Evolutionary conservation across 441 rosid genomes (phyloP), one percentile per base, ranked within the genome.

Genomic region (Gossypium aridum): DNA sequence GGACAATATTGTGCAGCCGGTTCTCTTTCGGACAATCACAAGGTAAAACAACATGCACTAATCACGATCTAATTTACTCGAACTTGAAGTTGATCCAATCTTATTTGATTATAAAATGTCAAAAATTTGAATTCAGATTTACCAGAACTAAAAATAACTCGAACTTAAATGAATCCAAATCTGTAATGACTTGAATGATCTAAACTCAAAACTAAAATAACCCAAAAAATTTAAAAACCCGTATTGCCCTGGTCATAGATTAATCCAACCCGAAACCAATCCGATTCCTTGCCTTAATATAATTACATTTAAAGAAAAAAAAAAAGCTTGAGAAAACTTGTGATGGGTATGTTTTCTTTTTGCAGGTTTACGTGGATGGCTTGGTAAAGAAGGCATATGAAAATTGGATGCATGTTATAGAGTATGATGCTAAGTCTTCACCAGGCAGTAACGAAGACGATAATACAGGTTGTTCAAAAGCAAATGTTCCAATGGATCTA

Each of bases 321-420:
- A 2, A 28, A 31, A 55, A 60, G 20, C 51, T 20, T 62, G 23
- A 75, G 55, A 77, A 49, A 71, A 62, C 68, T 67, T 22, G 31
- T 14, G 72, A 55, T 64, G 74, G 4, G 63, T 64, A 65, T 57
- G 13, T 64, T 78, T 53, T 71, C 10, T 64, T 78, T 53, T 71
- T 85, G 76, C 83, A 93, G 97, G 88, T 84, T 49, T 85, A 85
- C 72, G 94, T 93, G 14, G 99, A 96, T 74, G 80, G 84, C 55
- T 83, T 96, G 80, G 98, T 94, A 81, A 92, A 88, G 83, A 87
- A 88, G 75, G 99, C 98, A 0, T 96, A 93, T 83, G 98, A 96
- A 13, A 90, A 96, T 55, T 96, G 99, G 99, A 83, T 80, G 77
- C 94, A 90, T 66, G 98, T 94, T 14, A 74, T 94, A 70, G 99